Base-by-base conservation (phyloP, 2,329 filamentous ascomycete species). In the Arthrobotrys entomopaga region DNA sequence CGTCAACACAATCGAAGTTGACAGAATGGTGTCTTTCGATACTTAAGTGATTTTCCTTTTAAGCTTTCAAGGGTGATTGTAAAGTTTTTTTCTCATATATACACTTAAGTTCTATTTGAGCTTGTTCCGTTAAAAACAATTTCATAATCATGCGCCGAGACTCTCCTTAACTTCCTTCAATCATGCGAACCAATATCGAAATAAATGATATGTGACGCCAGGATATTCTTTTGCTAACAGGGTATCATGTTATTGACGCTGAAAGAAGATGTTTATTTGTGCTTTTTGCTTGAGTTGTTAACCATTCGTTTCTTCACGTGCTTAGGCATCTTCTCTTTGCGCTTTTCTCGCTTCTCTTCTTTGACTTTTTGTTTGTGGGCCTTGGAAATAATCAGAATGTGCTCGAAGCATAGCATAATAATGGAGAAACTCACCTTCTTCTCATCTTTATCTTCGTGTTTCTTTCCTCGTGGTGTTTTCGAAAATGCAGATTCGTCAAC, bases 321-420 rank as follows among this genome's bases (percentile, higher is more conserved):
- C 83, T 99, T 99, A 0, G 95, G 94, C 83, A 99, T 96, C 85
- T 99, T 99, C 2, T 91, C 91, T 82, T 94, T 92, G 73, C 95
- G 85, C 84, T 96, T 93, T 82, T 97, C 93, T 40, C 92, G 89
- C 84, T 97, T 97, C 79, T 93, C 94, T 79, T 97, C 94, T 83
- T 98, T 99, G 78, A 97, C 90, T 0, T 90, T 90, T 81, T 88
- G 87, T 82, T 99, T 99, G 81, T 97, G 95, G 77, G 88, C 88
- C 77, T 80, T 61, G 11, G 29, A 48, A 65, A 3, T 65, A 60
- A n/a, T 61, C 77, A 61, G 77, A 63, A 24, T 22, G 1, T 19
- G 3, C 16, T 46, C 42, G 5, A 46, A 46, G n/a, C n/a, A n/a
- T n/a, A n/a, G n/a, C n/a, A n/a, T n/a, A n/a, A n/a, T n/a, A n/a